Conservation (phyloP, 768 basidiomycete species). For the Podaxis rugospora region DNA sequence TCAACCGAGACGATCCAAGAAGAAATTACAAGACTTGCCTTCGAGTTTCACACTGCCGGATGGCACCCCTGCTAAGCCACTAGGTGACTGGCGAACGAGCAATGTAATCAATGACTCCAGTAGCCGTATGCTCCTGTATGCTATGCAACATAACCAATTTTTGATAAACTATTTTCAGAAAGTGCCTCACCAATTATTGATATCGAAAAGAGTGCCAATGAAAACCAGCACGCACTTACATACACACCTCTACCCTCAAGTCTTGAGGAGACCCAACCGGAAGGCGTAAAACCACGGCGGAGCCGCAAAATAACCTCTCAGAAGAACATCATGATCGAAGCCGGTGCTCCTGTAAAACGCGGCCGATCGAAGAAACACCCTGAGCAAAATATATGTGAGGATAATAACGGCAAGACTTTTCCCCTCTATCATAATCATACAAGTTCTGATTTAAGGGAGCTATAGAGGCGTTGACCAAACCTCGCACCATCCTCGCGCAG, state of each 20-base stretch:
- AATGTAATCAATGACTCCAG: conserved; percentile 18
- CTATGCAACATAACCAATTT: not conserved
- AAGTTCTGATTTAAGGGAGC: not conserved
- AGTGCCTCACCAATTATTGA: not conserved
- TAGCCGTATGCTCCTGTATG: conserved; percentile 9
- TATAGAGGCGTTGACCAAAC: conserved; percentile 13
- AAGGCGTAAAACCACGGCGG: not conserved
- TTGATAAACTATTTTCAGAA: conserved; percentile 6
- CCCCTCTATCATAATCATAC: not conserved
- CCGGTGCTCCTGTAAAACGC: not conserved
- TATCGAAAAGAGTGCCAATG: conserved; percentile 11
- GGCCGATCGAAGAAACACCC: conserved; percentile 1
- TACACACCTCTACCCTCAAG: not conserved
- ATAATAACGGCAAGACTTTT: not conserved
- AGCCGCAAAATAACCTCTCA: not conserved
- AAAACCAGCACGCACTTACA: not conserved
- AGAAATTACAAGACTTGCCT: conserved; percentile 58
- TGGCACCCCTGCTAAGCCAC: conserved; percentile 37
- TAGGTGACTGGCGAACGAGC: conserved; percentile 32
- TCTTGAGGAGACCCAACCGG: not conserved
- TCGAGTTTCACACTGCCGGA: conserved; percentile 36
- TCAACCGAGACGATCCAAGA: conserved; percentile 24
- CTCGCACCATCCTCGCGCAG: conserved; percentile 51
- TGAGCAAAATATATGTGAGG: not conserved
- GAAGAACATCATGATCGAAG: not conserved